Base-by-base conservation (phyloP, 1,284 basidiomycete species). In the Blastosporella zonata region DNA sequence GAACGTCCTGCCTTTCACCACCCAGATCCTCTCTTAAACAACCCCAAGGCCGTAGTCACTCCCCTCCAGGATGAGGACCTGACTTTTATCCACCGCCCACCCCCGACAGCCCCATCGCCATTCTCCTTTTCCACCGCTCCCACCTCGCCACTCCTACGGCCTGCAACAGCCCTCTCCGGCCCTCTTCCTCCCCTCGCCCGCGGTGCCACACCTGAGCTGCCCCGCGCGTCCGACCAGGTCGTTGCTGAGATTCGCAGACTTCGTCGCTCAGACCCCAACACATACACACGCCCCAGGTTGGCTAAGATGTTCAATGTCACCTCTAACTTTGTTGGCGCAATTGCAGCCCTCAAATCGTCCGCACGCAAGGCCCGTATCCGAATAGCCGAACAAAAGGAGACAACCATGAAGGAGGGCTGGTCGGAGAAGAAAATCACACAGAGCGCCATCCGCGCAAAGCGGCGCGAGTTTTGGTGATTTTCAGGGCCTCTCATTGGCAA, bases 51-150 rank as follows among this genome's bases (percentile, higher is more conserved):
- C 28, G 66, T 69, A 27, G 77, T 82, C 55, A 77, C 78, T n/a
- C 54, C 72, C 8, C 67, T 88, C 35, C 65, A 74, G 3, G 79
- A 79, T 50, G 74, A 77, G 47, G 68, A 73, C 52, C 63, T 87
- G 47, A 87, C 85, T 0, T 90, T 90, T 62, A 82, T 90, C 52
- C 85, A 87, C 63, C 82, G 88, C 36, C 85, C 85, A 21, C 88
- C 87, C 0, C 85, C 87, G 0, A 79, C 83, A 2, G 75, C 80
- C 7, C 82, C 84, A 3, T 75, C 86, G 12, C 86, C 87, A 4
- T 70, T 75, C 52, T 90, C 87, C 15, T 77, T 81, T 50, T 82
- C 80, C 2, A 79, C 80, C 7, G 70, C 74, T 12, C 88, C 87
- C 10, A 67, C 76, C 2, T 90, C 87, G 0, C 85, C 88, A 0